Conservation (phyloP, 805 yeast species). For the Starmerella roubikii region DNA sequence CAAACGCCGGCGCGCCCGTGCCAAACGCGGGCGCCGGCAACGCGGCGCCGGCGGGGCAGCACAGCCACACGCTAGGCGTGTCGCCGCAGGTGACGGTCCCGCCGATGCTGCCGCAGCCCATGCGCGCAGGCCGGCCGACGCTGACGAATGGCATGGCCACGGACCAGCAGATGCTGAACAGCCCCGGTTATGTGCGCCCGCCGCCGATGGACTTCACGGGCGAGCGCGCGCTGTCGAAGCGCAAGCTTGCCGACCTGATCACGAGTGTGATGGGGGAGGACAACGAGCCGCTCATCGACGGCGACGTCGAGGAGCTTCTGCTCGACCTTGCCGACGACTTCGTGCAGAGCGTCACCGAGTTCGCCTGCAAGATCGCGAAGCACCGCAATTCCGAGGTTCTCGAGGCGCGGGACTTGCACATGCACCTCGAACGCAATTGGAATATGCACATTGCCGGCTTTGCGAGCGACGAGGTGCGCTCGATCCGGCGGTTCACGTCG, state of each 20-base stretch:
- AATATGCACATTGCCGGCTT: conserved; percentile 89
- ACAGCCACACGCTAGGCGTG: conserved; percentile 30
- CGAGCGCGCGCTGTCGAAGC: conserved; percentile 63
- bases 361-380: conserved; percentile 90
- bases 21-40: background rate
- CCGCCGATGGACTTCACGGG: conserved; percentile 69
- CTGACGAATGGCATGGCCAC: conserved; percentile 32
- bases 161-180: conserved; percentile 66
- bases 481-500: conserved; percentile 30
- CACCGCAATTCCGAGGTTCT: conserved; percentile 79
- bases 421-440: conserved; percentile 88
- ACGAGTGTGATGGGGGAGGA: conserved; percentile 61
- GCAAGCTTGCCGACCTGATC: conserved; percentile 80
- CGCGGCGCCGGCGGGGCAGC: conserved; percentile 1
- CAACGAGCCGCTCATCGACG: conserved; percentile 79
- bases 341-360: conserved; percentile 75
- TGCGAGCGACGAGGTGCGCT: conserved; percentile 76
- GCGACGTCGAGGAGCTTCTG: conserved; percentile 81
- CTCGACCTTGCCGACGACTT: conserved; percentile 93
- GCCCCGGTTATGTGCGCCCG: conserved; percentile 56
- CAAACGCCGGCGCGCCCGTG: background rate
- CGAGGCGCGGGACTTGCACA: conserved; percentile 79
- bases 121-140: conserved; percentile 66
- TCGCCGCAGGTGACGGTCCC: conserved; percentile 54
- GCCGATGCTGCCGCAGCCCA: conserved; percentile 49